These are phyloP conservation scores for Mucor plumbeus DNA, from an alignment of 371 early-diverging fungal genomes.

Conservation along the genomic window DNA sequence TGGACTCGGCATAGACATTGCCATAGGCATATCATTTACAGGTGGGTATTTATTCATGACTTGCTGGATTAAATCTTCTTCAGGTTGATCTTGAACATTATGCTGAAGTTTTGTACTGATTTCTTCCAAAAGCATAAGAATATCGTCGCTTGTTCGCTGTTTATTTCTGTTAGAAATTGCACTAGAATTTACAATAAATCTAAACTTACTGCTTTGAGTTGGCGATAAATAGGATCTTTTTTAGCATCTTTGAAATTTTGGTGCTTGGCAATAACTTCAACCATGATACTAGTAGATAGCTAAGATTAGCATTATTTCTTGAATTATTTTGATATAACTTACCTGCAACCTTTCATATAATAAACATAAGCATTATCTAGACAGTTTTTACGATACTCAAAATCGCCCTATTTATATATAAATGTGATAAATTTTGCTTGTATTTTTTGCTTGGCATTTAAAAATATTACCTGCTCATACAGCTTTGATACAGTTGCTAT, in stretches of 20 bases:
- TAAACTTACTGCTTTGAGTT: slow-evolving; percentile 49
- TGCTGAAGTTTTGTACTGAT: slow-evolving; percentile 10
- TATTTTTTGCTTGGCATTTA: neutral
- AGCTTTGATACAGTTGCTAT: slow-evolving; percentile 21
- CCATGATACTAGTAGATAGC: slow-evolving; percentile 49
- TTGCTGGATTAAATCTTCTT: slow-evolving; percentile 6
- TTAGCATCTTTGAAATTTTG: slow-evolving; percentile 45
- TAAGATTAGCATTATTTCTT: neutral
- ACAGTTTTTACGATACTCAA: slow-evolving; percentile 7
- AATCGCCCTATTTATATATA: slow-evolving; percentile 20
- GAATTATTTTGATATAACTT: neutral
- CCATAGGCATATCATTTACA: slow-evolving; percentile 4
- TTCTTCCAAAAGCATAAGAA: slow-evolving; percentile 32
- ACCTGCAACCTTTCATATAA: slow-evolving; percentile 38
- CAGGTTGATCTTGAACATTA: neutral
- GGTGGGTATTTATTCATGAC: slow-evolving; percentile 15
- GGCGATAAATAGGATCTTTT: slow-evolving; percentile 44
- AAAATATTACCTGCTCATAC: slow-evolving; percentile 27
- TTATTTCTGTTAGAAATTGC: neutral
- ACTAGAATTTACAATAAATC: neutral
- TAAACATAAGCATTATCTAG: slow-evolving; percentile 25
- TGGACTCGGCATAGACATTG: neutral
- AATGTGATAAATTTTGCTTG: neutral
- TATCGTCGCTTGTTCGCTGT: slow-evolving; percentile 41
- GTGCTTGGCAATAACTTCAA: slow-evolving; percentile 57